A percentile compares a stretch with the other conserved stretches of the same genome.
Conservation (phyloP, 257 asterid genomes). For the Solanum medicagineum region DNA sequence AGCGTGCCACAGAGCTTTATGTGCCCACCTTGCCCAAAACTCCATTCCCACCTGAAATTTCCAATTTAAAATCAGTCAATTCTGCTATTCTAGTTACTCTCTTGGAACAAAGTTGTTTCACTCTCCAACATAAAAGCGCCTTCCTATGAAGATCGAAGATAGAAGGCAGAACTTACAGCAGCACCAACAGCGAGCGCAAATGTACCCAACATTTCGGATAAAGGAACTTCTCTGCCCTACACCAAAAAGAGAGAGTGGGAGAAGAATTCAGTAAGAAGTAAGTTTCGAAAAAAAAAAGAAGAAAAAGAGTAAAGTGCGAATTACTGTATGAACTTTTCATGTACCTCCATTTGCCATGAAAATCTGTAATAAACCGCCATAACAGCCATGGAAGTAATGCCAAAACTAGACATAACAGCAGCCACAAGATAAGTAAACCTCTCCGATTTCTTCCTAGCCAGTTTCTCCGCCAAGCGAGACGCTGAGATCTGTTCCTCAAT, state of each 20-base stretch:
- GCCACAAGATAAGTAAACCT: conserved; percentile 55
- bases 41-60: conserved; percentile 87
- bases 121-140: too few relatives aligned
- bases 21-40: conserved; percentile 99
- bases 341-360: conserved; percentile 3
- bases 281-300: background rate
- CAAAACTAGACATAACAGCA: background rate
- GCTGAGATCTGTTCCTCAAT: conserved; percentile 20
- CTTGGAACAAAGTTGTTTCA: background rate
- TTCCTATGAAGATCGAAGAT: background rate
- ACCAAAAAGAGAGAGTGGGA: background rate
- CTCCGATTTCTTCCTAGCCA: conserved; percentile 78
- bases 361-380: background rate
- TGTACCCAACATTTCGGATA: conserved; percentile 84
- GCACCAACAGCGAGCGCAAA: conserved; percentile 96
- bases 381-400: conserved; percentile 1
- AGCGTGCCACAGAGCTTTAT: conserved; percentile 91
- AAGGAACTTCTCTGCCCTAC: conserved; percentile 83
- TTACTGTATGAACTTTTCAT: background rate
- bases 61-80: background rate
- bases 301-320: background rate
- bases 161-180: conserved; percentile 45
- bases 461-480: conserved; percentile 32
- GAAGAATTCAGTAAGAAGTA: background rate
- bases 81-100: background rate